Base-by-base conservation (phyloP, 441 rosid species). In the Metrosideros polymorpha region DNA sequence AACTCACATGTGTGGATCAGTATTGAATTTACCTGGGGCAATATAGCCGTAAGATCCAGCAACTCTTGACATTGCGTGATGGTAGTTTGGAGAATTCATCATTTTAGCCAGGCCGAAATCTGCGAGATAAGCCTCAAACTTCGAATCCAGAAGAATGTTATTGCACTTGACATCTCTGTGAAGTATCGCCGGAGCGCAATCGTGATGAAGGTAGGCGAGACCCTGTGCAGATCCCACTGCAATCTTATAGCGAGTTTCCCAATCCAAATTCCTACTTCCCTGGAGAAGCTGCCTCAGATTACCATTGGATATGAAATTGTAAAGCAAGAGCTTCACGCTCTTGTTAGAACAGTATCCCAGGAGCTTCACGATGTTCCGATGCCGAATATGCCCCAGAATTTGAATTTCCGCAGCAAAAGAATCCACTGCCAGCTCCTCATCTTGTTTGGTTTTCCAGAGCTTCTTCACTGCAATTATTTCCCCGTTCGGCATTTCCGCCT, bases 1-100 rank as follows among this genome's bases (percentile, higher is more conserved):
- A 22, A 39, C n/a, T 71, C 32, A 18, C 50, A 9, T 50, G 9
- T 50, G 25, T 17, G 55, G 84, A 52, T 29, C 9, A 50, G 84
- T 52, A 30, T 39, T n/a, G n/a, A 35, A 89, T 92, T 91, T 92
- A 88, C 99, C 99, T 93, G 99, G 99, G 54, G 99, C 98, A 82
- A 96, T 96, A 88, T 96, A 96, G 82, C 99, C 99, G 10, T 94
- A 97, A 13, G 98, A 97, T 30, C 99, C 99, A 9, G 99, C 99
- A 25, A 97, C 94, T 82, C 96, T 91, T 42, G 99, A 97, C 92
- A 96, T 93, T 5, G 95, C 95, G 17, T 93, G 94, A 54, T 93
- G 97, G 84, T 94, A 95, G 83, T 87, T 96, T 9, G 96, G 94
- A 86, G 98, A 92, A 88, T 89, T 93, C 98, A 97, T 97, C 93